Evolutionary conservation across 257 asterid genomes (phyloP).

Genomic region (Ehretia macrophylla): DNA sequence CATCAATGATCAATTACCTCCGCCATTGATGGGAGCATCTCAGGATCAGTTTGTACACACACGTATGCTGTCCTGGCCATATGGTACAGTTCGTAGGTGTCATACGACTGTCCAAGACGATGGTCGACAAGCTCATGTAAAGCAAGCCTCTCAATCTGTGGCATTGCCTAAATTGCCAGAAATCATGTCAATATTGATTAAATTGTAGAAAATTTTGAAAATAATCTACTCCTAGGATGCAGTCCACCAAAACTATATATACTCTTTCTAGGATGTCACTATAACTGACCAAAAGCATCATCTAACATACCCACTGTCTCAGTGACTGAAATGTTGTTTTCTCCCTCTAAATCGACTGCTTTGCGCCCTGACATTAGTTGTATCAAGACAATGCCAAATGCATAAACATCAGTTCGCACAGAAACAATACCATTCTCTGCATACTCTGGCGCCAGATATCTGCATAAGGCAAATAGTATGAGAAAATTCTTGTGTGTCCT

Average conservation of each 20-base stretch:
- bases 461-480: conserved; percentile 18
- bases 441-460: conserved; percentile 86
- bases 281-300: background rate
- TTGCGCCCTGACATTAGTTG: conserved; percentile 76
- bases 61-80: conserved; percentile 70
- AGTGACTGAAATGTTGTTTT: conserved; percentile 45
- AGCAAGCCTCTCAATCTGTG: conserved; percentile 60
- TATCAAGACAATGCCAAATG: conserved; percentile 68
- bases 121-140: conserved; percentile 70
- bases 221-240: background rate
- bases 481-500: background rate
- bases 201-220: background rate
- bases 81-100: conserved; percentile 59
- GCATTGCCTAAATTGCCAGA: conserved; percentile 43
- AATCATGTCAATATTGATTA: background rate
- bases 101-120: conserved; percentile 57
- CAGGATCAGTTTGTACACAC: conserved; percentile 66
- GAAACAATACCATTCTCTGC: conserved; percentile 72
- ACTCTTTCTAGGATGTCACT: background rate
- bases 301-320: conserved; percentile 60
- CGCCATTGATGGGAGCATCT: conserved; percentile 70
- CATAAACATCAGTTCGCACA: conserved; percentile 63
- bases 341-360: conserved; percentile 46
- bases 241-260: background rate
- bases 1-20: conserved; percentile 37